A percentile compares a stretch with the other conserved stretches of the same genome.
Evolutionary conservation across 2,329 filamentous ascomycete genomes (phyloP).

Genomic region (Dryadomyces quercivorus): DNA sequence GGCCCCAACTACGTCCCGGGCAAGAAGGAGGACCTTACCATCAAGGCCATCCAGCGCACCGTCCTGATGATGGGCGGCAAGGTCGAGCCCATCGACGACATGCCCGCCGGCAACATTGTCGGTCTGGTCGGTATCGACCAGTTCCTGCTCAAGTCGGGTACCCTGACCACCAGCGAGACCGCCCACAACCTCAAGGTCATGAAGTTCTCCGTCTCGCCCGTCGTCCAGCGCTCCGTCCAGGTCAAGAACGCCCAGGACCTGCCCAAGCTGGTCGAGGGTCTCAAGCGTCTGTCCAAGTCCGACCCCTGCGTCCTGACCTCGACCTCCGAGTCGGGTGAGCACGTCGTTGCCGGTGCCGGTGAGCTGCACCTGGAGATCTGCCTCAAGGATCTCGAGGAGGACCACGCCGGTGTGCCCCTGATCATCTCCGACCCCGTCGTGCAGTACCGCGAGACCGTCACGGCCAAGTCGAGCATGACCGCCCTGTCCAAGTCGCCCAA

Average conservation of each 20-base stretch:
- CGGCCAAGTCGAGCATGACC: constrained; percentile 75
- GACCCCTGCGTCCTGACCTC: constrained; percentile 93
- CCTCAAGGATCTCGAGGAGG: constrained; percentile 98
- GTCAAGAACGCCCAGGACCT: constrained; percentile 99
- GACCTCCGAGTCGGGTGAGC: constrained; percentile 89
- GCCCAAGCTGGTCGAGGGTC: constrained; percentile 98
- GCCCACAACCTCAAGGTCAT: constrained; percentile 99
- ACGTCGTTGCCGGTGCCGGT: constrained; percentile 97
- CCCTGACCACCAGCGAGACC: constrained; percentile 90
- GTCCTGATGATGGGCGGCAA: constrained; percentile 99
- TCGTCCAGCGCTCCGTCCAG: constrained; percentile 96
- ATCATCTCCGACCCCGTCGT: constrained; percentile 97
- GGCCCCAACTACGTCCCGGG: constrained; percentile 97
- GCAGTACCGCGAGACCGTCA: constrained; percentile 89
- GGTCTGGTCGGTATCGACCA: constrained; percentile 99
- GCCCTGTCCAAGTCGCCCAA: constrained; percentile 99
- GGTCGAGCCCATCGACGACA: constrained; percentile 95
- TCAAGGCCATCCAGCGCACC: constrained; percentile 99
- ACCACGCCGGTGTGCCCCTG: constrained; percentile 97
- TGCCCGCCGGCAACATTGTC: constrained; percentile 98
- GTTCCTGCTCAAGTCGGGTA: constrained; percentile 99
- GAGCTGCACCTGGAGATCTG: constrained; percentile 99
- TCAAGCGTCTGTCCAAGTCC: constrained; percentile 99
- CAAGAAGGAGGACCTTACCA: constrained; percentile 97
- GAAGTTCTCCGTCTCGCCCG: constrained; percentile 99